Conservation (phyloP, 2,329 filamentous ascomycete genomes). For the Claviceps sp. region DNA sequence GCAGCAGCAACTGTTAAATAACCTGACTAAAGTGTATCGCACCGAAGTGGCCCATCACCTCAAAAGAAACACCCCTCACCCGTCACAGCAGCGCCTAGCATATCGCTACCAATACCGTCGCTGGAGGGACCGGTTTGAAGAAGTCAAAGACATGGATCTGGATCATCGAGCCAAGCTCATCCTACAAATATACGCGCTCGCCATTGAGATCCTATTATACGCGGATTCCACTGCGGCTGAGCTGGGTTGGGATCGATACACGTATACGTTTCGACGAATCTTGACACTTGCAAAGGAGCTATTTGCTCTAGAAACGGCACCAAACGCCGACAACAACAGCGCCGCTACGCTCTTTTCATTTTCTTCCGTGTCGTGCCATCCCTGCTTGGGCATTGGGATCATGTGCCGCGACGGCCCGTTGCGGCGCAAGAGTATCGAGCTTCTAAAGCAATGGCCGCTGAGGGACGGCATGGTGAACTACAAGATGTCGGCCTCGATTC, state of each 20-base stretch:
- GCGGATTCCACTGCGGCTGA: neutral
- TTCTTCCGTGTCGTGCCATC: neutral
- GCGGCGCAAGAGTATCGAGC: neutral
- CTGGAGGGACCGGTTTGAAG: constrained; percentile 4
- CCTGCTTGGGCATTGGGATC: neutral
- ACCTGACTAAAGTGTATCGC: constrained; percentile 1
- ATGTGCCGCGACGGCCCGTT: constrained; percentile 1
- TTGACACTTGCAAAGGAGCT: constrained; percentile 1
- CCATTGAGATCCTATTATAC: constrained; percentile 1
- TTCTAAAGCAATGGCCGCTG: constrained; percentile 1
- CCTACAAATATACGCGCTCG: constrained; percentile 1
- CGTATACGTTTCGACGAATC: constrained; percentile 1
- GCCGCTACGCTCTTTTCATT: constrained; percentile 1
- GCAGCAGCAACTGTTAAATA: constrained; percentile 2
- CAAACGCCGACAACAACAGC: neutral
- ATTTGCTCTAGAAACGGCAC: neutral
- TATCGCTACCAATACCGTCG: constrained; percentile 3
- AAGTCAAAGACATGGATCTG: neutral
- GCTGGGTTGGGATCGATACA: constrained; percentile 3
- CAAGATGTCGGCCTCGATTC: neutral
- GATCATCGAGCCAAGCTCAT: constrained; percentile 1
- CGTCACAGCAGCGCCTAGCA: neutral
- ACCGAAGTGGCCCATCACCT: neutral
- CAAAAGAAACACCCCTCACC: neutral
- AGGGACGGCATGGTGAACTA: constrained; percentile 3